phyloP scores from a whole-genome alignment of 2,329 filamentous ascomycete genomes.

The Ceratocystis harringtonii region DNA sequence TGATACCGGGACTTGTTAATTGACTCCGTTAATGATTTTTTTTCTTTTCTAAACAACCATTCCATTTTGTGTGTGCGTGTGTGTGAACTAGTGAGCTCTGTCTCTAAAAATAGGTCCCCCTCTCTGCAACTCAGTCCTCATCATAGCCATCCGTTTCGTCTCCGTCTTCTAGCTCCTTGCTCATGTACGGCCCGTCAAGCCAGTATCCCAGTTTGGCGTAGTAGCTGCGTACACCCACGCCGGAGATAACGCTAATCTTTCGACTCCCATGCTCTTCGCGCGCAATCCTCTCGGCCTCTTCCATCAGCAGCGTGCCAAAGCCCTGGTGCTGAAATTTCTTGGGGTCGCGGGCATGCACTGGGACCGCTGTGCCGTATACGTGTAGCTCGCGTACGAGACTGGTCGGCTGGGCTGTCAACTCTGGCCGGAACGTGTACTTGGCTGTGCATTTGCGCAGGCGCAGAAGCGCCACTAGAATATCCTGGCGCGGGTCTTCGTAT shows the following conservation, averaged over 20 bases:
- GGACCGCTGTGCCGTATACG: conserved; percentile 95
- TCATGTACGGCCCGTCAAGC: conserved; percentile 80
- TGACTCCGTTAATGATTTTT: conserved; percentile 1
- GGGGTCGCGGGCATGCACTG: conserved; percentile 85
- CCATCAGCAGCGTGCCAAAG: conserved; percentile 91
- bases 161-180: conserved; percentile 27
- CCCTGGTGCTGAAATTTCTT: conserved; percentile 98
- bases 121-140: not conserved
- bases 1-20: conserved; percentile 5
- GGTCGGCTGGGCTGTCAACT: conserved; percentile 72
- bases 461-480: conserved; percentile 85
- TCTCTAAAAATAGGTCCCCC: not conserved
- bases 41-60: not conserved
- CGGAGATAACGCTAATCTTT: conserved; percentile 97
- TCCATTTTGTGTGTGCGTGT: not conserved
- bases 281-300: conserved; percentile 91
- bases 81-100: not conserved
- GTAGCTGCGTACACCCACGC: conserved; percentile 88
- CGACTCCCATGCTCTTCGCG: conserved; percentile 82
- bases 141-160: conserved; percentile 12
- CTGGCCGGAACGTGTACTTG: conserved; percentile 82
- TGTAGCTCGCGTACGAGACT: conserved; percentile 89
- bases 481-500: conserved; percentile 96
- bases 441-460: conserved; percentile 79
- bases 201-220: conserved; percentile 87